These are phyloP conservation scores for Carex myosuroides DNA, from an alignment of 176 grass and related monocot species.

Conservation along the genomic window DNA sequence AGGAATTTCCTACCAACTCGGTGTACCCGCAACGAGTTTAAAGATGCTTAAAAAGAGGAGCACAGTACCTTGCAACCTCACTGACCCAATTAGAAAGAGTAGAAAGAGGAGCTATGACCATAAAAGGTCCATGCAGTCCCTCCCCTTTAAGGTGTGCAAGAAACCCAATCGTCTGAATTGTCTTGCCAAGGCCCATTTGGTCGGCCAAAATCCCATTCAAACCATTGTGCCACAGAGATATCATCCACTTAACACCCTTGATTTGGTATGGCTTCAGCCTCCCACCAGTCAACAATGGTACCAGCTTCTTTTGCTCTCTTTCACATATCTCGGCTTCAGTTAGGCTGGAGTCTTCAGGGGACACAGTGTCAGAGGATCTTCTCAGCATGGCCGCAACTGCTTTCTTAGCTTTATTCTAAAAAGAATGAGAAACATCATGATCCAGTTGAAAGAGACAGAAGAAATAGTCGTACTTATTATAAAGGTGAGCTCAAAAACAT, in stretches of 20 bases:
- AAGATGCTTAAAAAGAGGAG: neutral
- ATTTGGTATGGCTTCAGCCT: conserved; percentile 91
- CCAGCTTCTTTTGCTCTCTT: conserved; percentile 71
- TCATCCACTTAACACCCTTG: conserved; percentile 97
- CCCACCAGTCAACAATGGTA: conserved; percentile 87
- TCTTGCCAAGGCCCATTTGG: conserved; percentile 99
- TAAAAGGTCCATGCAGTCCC: conserved; percentile 75
- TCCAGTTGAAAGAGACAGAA: conserved; percentile 4
- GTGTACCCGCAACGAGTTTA: neutral
- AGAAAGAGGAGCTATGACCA: conserved; percentile 92
- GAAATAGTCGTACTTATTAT: neutral
- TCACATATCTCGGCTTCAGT: conserved; percentile 59
- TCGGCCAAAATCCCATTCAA: conserved; percentile 91
- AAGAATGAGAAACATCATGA: neutral
- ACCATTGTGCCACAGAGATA: conserved; percentile 97
- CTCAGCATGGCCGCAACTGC: conserved; percentile 86
- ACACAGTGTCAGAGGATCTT: conserved; percentile 49
- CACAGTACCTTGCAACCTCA: conserved; percentile 69
- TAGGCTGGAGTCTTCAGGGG: conserved; percentile 45
- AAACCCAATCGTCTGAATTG: conserved; percentile 96
- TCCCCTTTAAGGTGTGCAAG: conserved; percentile 93
- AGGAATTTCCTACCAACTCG: neutral
- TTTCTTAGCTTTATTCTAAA: conserved; percentile 83
- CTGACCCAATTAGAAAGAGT: conserved; percentile 97
- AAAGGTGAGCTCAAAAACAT: neutral